Conservation (phyloP, 805 yeast genomes). For the Hanseniaspora valbyensis region DNA sequence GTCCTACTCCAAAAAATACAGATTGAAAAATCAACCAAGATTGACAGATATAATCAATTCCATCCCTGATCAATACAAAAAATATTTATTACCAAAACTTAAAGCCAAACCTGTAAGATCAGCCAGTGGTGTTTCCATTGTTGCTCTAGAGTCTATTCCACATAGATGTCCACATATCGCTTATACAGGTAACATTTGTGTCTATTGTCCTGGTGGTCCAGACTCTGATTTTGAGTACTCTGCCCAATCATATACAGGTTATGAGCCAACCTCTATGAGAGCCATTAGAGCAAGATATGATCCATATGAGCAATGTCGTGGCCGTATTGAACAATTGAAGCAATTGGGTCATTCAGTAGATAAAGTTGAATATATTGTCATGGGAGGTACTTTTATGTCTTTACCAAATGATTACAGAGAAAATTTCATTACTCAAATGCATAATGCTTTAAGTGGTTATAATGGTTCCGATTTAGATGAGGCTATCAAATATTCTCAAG, state of each 20-base stretch:
- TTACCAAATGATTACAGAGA: constrained; percentile 84
- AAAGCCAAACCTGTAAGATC: constrained; percentile 99
- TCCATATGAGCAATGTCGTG: constrained; percentile 97
- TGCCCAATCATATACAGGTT: constrained; percentile 95
- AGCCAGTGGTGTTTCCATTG: constrained; percentile 97
- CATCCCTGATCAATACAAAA: constrained; percentile 91
- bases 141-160: constrained; percentile 98
- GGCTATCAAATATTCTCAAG: constrained; percentile 83
- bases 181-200: constrained; percentile 96
- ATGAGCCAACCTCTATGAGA: constrained; percentile 97
- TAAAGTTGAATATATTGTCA: constrained; percentile 91
- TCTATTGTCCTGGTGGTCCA: constrained; percentile 98
- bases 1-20: constrained; percentile 77
- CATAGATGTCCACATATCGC: constrained; percentile 99
- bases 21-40: constrained; percentile 83
- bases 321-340: constrained; percentile 88
- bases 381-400: constrained; percentile 99
- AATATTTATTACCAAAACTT: constrained; percentile 78
- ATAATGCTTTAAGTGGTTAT: constrained; percentile 89
- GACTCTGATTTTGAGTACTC: constrained; percentile 96
- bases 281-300: constrained; percentile 98
- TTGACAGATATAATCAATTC: constrained; percentile 89
- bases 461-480: constrained; percentile 81
- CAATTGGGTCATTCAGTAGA: constrained; percentile 94
- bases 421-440: constrained; percentile 74